Evolutionary conservation across 2,329 filamentous ascomycete genomes (phyloP).

Genomic region (Cercospora berteroae): DNA sequence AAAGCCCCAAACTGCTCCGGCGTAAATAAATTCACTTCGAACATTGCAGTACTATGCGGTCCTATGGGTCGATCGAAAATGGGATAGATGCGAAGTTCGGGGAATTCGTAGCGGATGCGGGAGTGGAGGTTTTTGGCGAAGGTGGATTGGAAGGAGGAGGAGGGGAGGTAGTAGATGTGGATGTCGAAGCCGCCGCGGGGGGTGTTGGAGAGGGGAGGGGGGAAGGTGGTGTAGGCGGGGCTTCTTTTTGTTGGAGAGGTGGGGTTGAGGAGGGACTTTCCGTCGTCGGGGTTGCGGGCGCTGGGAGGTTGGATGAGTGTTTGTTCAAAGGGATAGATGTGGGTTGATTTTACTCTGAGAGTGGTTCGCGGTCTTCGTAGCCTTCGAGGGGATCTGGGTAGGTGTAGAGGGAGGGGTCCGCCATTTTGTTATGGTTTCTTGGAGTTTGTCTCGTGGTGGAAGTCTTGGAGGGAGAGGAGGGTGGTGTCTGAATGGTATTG

Average conservation of each 20-base stretch:
- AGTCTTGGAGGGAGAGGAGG: background rate
- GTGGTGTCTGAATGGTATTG: background rate
- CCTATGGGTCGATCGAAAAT: slow-evolving; percentile 77
- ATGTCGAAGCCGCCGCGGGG: slow-evolving; percentile 74
- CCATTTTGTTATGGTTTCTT: slow-evolving; percentile 39
- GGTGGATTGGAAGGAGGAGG: slow-evolving; percentile 59
- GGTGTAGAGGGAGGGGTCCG: slow-evolving; percentile 52
- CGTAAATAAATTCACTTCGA: slow-evolving; percentile 85
- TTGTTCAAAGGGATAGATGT: background rate
- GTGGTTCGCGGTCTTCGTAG: slow-evolving; percentile 49
- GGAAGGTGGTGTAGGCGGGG: slow-evolving; percentile 68
- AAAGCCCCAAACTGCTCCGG: slow-evolving; percentile 87
- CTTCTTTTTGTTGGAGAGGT: slow-evolving; percentile 59
- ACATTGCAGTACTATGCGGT: slow-evolving; percentile 83
- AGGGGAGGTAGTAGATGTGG: slow-evolving; percentile 76
- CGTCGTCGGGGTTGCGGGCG: slow-evolving; percentile 60
- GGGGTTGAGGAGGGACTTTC: slow-evolving; percentile 73
- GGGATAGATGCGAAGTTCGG: slow-evolving; percentile 77
- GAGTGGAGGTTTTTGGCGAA: slow-evolving; percentile 74
- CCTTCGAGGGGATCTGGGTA: slow-evolving; percentile 57
- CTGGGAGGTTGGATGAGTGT: slow-evolving; percentile 2
- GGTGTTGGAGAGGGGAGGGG: slow-evolving; percentile 64
- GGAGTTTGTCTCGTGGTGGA: background rate
- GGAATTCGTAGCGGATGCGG: slow-evolving; percentile 77
- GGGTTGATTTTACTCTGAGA: slow-evolving; percentile 40